These are phyloP conservation scores for Nakaseomyces kungkrabaensis DNA, from an alignment of 1,139 yeast genomes.

Conservation along the genomic window DNA sequence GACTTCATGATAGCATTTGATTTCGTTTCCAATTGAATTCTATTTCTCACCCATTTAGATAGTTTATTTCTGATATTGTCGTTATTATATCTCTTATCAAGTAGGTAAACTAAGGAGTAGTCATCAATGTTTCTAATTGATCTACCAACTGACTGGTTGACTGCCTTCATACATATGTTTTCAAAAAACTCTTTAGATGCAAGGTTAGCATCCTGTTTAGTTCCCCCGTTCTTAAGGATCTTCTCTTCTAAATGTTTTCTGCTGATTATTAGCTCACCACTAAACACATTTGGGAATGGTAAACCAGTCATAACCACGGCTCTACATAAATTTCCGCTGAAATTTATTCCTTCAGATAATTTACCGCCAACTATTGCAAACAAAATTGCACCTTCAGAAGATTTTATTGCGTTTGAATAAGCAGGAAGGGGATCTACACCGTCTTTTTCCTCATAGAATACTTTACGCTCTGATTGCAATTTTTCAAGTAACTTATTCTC, in stretches of 20 bases:
- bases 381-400: slow-evolving; percentile 49
- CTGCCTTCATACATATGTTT: slow-evolving; percentile 82
- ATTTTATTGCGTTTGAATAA: slow-evolving; percentile 37
- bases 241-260: slow-evolving; percentile 51
- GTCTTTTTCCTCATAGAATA: slow-evolving; percentile 50
- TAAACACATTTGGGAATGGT: slow-evolving; percentile 79
- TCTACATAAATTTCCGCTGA: slow-evolving; percentile 76
- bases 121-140: slow-evolving; percentile 80
- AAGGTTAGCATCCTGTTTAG: slow-evolving; percentile 19
- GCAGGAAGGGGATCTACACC: slow-evolving; percentile 40
- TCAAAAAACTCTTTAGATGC: slow-evolving; percentile 49
- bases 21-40: slow-evolving; percentile 25
- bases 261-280: slow-evolving; percentile 76
- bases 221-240: slow-evolving; percentile 23
- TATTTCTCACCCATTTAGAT: slow-evolving; percentile 65
- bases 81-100: slow-evolving; percentile 54
- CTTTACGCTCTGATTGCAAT: slow-evolving; percentile 34
- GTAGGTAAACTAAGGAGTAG: slow-evolving; percentile 61
- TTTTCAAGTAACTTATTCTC: slow-evolving; percentile 28
- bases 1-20: slow-evolving; percentile 14
- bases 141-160: slow-evolving; percentile 88
- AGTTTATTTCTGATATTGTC: slow-evolving; percentile 48
- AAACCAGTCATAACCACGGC: slow-evolving; percentile 82
- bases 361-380: slow-evolving; percentile 91
- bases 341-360: slow-evolving; percentile 89